Conservation (phyloP, 73 alveolate species). For the Tetrahymena borealis region DNA sequence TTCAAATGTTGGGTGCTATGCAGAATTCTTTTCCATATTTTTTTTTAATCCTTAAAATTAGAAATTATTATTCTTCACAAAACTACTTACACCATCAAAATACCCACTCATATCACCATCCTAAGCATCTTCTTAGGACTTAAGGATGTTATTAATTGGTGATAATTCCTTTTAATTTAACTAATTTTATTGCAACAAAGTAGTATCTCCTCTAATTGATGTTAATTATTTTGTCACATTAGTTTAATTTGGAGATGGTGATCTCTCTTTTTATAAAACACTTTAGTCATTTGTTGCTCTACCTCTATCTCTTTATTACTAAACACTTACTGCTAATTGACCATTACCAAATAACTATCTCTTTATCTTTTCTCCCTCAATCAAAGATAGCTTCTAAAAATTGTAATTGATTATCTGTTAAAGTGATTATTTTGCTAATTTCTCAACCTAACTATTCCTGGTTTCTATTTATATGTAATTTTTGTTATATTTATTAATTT, state of each 20-base stretch:
- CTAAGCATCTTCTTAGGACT: background rate
- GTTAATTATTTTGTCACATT: background rate
- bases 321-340: background rate
- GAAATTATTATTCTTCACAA: conserved; percentile 59
- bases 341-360: background rate
- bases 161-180: background rate
- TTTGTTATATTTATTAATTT: conserved; percentile 53
- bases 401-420: background rate
- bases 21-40: conserved; percentile 2
- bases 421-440: background rate
- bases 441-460: background rate
- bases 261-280: background rate
- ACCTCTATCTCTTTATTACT: background rate
- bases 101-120: background rate
- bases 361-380: background rate
- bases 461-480: conserved; percentile 14
- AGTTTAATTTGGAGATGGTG: background rate
- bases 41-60: background rate
- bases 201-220: background rate
- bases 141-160: background rate
- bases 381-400: background rate
- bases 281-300: background rate
- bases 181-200: background rate
- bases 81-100: conserved; percentile 53
- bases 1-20: background rate